phyloP scores from a whole-genome alignment of 257 asterid species.

The Voacanga thouarsii region DNA sequence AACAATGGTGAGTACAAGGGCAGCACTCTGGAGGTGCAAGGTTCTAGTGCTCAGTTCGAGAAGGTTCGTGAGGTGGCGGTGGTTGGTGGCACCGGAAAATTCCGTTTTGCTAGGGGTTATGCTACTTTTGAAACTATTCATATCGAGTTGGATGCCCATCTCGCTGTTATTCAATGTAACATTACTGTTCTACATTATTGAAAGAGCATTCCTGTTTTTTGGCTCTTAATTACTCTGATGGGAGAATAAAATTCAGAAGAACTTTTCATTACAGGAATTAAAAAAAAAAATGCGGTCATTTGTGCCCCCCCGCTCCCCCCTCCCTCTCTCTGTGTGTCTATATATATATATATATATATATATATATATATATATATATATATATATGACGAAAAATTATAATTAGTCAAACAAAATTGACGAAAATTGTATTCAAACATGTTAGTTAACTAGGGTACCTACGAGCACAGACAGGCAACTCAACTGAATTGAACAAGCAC shows the following conservation, averaged over 20 bases:
- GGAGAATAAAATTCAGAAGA: too few species aligned
- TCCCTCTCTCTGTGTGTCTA: too few species aligned
- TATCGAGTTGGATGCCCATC: background rate
- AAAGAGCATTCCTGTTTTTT: background rate
- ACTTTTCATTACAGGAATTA: background rate
- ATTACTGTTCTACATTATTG: constrained; percentile 7
- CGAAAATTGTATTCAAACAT: too few species aligned
- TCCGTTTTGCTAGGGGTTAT: constrained; percentile 5
- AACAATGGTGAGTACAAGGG: constrained; percentile 5
- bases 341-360: too few species aligned
- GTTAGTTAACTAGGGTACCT: too few species aligned
- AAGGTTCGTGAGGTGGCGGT: constrained; percentile 4
- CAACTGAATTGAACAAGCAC: too few species aligned
- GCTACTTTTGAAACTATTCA: constrained; percentile 11
- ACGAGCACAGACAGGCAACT: too few species aligned
- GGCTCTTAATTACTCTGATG: background rate
- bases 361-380: too few species aligned
- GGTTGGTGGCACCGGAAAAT: constrained; percentile 9
- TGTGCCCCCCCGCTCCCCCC: too few species aligned
- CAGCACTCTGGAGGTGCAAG: constrained; percentile 9
- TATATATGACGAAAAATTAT: too few species aligned
- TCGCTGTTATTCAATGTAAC: constrained; percentile 14
- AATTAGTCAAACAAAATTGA: too few species aligned
- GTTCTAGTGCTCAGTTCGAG: constrained; percentile 1
- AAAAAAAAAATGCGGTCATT: too few species aligned